phyloP scores from a whole-genome alignment of 345 rosid genomes.

The Salix arbutifolia region DNA sequence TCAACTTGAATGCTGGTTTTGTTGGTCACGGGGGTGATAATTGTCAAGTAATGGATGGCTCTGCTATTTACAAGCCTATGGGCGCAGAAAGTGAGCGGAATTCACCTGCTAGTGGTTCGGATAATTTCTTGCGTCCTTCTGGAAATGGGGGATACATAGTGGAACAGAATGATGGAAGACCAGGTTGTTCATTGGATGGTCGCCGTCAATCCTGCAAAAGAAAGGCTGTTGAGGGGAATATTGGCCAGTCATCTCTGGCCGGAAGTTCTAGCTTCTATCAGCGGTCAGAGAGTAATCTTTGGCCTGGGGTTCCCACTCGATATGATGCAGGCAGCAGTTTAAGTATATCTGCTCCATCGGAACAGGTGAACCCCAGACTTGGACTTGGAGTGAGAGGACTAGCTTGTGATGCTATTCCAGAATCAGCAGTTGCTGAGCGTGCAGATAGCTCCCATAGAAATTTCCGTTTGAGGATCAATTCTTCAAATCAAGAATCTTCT shows the following conservation, averaged over 20 bases:
- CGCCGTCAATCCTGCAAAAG: slow-evolving; percentile 67
- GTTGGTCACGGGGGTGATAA: slow-evolving; percentile 41
- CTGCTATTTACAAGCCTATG: slow-evolving; percentile 35
- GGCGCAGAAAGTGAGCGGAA: slow-evolving; percentile 31
- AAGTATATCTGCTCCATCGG: slow-evolving; percentile 39
- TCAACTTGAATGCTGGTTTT: slow-evolving; percentile 55
- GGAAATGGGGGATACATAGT: slow-evolving; percentile 38
- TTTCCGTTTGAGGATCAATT: slow-evolving; percentile 49
- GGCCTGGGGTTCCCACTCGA: slow-evolving; percentile 36
- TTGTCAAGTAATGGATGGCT: slow-evolving; percentile 38
- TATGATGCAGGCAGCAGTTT: slow-evolving; percentile 34
- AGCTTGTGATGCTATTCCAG: slow-evolving; percentile 33
- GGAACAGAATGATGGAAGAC: slow-evolving; percentile 39
- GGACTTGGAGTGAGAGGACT: slow-evolving; percentile 43
- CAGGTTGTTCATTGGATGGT: slow-evolving; percentile 49
- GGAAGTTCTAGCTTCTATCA: slow-evolving; percentile 56
- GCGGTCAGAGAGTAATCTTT: slow-evolving; percentile 47
- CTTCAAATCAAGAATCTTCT: slow-evolving; percentile 42
- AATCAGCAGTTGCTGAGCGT: slow-evolving; percentile 27
- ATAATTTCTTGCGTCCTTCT: slow-evolving; percentile 33
- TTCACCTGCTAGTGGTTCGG: slow-evolving; percentile 29
- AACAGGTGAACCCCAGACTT: slow-evolving; percentile 43
- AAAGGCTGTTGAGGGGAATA: slow-evolving; percentile 61
- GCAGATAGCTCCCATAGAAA: slow-evolving; percentile 55
- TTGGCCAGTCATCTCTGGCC: slow-evolving; percentile 54